Percentiles rank a stretch among this genome's conserved stretches.
These are phyloP conservation scores for Sporothrix schenckii DNA, from an alignment of 2,329 filamentous ascomycete species.

Conservation along the genomic window DNA sequence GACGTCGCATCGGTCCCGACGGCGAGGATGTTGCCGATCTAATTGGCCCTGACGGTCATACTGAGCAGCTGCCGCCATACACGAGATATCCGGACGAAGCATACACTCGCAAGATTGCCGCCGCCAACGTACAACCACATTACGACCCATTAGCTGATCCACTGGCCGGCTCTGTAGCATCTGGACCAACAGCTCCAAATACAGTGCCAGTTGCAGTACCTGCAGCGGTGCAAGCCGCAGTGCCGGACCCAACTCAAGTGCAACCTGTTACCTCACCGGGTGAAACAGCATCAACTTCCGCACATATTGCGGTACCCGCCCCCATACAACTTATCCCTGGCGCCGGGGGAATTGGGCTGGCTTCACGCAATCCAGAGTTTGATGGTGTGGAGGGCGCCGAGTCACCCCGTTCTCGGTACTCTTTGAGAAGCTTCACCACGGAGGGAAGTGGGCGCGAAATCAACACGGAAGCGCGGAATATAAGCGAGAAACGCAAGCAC, in stretches of 20 bases:
- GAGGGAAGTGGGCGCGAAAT: constrained; percentile 59
- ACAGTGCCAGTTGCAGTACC: constrained; percentile 25
- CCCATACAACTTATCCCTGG: constrained; percentile 49
- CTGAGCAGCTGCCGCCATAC: constrained; percentile 89
- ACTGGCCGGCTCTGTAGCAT: background rate
- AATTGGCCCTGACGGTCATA: constrained; percentile 83
- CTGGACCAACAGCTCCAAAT: background rate
- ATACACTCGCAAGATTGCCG: constrained; percentile 58
- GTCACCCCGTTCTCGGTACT: constrained; percentile 55
- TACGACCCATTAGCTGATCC: constrained; percentile 23
- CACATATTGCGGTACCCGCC: background rate
- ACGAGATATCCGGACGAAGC: constrained; percentile 81
- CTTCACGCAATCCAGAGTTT: constrained; percentile 65
- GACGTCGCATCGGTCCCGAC: constrained; percentile 72
- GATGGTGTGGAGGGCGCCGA: constrained; percentile 60
- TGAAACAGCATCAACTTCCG: background rate
- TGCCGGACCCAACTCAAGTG: constrained; percentile 1
- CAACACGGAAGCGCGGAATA: constrained; percentile 52
- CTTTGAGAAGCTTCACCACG: constrained; percentile 55
- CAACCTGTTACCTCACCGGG: background rate
- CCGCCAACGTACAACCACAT: constrained; percentile 37
- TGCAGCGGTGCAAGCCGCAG: constrained; percentile 13
- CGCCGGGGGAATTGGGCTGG: constrained; percentile 64
- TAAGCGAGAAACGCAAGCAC: constrained; percentile 55
- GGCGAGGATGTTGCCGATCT: constrained; percentile 87